These are phyloP conservation scores for Grammothele lineata DNA, from an alignment of 768 basidiomycete genomes.

Conservation along the genomic window DNA sequence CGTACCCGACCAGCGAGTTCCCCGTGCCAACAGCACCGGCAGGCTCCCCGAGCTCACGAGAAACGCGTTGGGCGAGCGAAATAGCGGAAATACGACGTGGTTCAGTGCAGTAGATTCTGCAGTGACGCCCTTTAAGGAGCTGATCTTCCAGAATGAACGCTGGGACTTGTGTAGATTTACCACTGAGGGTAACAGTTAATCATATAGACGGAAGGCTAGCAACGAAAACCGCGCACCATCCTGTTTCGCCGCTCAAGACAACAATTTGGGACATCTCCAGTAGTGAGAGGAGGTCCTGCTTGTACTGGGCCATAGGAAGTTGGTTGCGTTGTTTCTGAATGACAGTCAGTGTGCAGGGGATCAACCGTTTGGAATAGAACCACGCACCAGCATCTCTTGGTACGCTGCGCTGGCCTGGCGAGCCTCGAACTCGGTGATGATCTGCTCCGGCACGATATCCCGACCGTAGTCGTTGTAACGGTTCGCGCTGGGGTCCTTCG, in stretches of 20 bases:
- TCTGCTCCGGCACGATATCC: conserved; percentile 39
- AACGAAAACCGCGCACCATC: conserved; percentile 57
- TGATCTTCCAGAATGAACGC: conserved; percentile 91
- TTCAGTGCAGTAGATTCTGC: conserved; percentile 94
- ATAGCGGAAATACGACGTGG: conserved; percentile 95
- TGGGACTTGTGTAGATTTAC: conserved; percentile 96
- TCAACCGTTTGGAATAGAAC: neutral
- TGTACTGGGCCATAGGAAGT: conserved; percentile 84
- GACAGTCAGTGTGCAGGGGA: neutral
- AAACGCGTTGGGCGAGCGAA: conserved; percentile 92
- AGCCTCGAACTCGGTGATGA: conserved; percentile 55
- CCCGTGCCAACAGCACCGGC: conserved; percentile 72
- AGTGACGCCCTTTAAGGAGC: conserved; percentile 71
- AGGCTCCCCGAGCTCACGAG: conserved; percentile 85
- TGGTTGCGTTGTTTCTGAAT: conserved; percentile 64
- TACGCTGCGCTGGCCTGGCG: conserved; percentile 64
- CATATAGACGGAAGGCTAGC: too few species aligned
- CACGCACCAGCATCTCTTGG: conserved; percentile 83
- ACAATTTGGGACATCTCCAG: conserved; percentile 78
- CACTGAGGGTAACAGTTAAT: conserved; percentile 41
- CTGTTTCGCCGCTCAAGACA: conserved; percentile 82
- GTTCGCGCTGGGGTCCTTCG: conserved; percentile 8
- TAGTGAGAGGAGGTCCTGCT: conserved; percentile 62
- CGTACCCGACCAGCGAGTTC: conserved; percentile 86
- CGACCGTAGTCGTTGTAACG: conserved; percentile 1